Evolutionary conservation across 2,329 filamentous ascomycete genomes (phyloP).

Genomic region (Coniella lustricola): DNA sequence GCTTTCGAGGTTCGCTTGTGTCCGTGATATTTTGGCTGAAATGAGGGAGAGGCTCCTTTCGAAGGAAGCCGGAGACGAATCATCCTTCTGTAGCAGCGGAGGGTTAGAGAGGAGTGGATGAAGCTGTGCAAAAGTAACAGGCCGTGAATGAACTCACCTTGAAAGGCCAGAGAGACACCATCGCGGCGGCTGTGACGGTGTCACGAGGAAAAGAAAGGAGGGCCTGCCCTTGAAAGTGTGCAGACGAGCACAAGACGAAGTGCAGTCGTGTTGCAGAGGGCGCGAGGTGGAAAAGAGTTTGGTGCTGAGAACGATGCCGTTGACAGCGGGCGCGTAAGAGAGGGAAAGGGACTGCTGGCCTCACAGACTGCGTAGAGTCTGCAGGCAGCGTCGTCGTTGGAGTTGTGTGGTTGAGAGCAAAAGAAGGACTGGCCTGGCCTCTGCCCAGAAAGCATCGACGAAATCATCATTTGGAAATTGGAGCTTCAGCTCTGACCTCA

Average conservation of each 20-base stretch:
- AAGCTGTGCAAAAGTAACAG: not conserved
- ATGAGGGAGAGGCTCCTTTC: conserved; percentile 83
- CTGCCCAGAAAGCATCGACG: no score
- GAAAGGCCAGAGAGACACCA: conserved; percentile 86
- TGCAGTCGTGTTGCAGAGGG: not conserved
- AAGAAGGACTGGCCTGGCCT: not conserved
- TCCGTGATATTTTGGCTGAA: conserved; percentile 71
- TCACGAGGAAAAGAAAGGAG: not conserved
- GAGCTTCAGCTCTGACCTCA: conserved; percentile 2
- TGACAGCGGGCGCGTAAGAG: no score
- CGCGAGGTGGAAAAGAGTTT: not conserved
- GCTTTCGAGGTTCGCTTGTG: conserved; percentile 65
- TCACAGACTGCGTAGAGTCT: conserved; percentile 4
- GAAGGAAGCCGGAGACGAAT: conserved; percentile 81
- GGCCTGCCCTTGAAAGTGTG: not conserved
- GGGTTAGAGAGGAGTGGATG: conserved; percentile 13
- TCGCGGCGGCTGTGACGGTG: conserved; percentile 27
- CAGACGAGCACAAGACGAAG: not conserved
- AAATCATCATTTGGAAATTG: not conserved
- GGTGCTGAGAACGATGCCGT: no score
- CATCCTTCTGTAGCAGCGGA: conserved; percentile 41
- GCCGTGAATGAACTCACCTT: conserved; percentile 50
- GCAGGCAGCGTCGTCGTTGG: not conserved
- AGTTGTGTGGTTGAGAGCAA: not conserved
- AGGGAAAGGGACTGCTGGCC: not conserved